A percentile compares a stretch with the other conserved stretches of the same genome.
These are phyloP conservation scores for Amniculicola lignicola DNA, from an alignment of 495 filamentous ascomycete genomes.

Conservation along the genomic window DNA sequence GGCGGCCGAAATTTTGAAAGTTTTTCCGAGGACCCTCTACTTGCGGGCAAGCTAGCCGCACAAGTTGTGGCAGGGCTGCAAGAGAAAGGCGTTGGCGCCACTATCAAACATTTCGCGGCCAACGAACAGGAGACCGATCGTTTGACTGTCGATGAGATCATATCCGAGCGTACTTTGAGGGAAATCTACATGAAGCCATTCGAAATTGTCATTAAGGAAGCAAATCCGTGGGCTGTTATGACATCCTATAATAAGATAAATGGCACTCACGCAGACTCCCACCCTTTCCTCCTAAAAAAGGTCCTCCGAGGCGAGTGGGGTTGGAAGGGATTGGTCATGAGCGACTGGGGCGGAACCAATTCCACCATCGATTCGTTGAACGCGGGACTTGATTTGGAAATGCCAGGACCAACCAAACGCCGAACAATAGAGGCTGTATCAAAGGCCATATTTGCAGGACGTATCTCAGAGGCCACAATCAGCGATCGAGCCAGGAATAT, in stretches of 20 bases:
- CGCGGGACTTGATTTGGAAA: conserved; percentile 28
- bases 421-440: conserved; percentile 1
- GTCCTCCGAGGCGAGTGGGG: conserved; percentile 27
- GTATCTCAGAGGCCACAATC: conserved; percentile 9
- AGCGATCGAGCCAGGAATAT: conserved; percentile 20
- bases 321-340: conserved; percentile 29
- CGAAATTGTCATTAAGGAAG: conserved; percentile 21
- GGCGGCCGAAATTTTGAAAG: conserved; percentile 79
- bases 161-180: conserved; percentile 63
- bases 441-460: conserved; percentile 7
- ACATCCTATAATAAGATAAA: conserved; percentile 32
- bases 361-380: conserved; percentile 20
- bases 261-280: conserved; percentile 19
- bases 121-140: conserved; percentile 77
- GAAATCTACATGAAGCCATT: conserved; percentile 30
- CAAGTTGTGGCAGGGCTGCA: conserved; percentile 67
- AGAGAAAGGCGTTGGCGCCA: conserved; percentile 64
- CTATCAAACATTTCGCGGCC: conserved; percentile 77
- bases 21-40: conserved; percentile 72
- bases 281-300: conserved; percentile 18
- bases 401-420: conserved; percentile 22
- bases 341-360: conserved; percentile 29
- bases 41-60: conserved; percentile 66
- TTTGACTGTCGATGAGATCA: conserved; percentile 62
- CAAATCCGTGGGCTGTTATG: conserved; percentile 27